Conservation (phyloP, 768 basidiomycete genomes). For the Podaxis rugospora region DNA sequence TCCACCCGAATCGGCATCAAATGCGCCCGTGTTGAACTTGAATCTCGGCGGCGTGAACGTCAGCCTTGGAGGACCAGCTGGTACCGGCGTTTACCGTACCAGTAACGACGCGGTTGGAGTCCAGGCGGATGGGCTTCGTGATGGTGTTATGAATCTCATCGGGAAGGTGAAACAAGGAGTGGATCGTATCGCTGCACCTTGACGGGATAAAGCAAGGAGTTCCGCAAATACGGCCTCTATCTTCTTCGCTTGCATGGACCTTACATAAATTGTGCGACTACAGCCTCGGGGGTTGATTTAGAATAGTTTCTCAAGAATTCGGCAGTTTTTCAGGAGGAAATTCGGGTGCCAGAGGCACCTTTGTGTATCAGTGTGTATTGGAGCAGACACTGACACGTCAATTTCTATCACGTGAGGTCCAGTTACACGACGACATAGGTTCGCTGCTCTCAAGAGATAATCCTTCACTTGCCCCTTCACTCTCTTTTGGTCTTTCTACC, state of each 20-base stretch:
- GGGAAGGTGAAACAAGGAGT: conserved; percentile 89
- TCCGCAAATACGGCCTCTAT: too few relatives aligned
- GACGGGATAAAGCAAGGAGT: conserved; percentile 8
- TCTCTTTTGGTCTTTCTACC: conserved; percentile 15
- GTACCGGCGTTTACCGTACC: conserved; percentile 82
- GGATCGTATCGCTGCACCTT: conserved; percentile 52
- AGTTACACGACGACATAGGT: conserved; percentile 8
- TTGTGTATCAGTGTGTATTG: neutral
- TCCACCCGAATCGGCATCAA: conserved; percentile 69
- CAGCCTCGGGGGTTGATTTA: neutral
- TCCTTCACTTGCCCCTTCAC: conserved; percentile 19
- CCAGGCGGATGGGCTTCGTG: conserved; percentile 84
- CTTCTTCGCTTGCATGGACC: conserved; percentile 8
- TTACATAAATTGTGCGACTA: conserved; percentile 8
- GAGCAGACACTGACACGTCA: conserved; percentile 33
- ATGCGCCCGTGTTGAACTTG: conserved; percentile 79
- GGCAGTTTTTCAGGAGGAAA: conserved; percentile 20
- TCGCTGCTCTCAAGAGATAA: conserved; percentile 1
- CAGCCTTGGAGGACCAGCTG: conserved; percentile 83
- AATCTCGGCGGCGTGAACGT: conserved; percentile 92
- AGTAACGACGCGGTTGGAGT: conserved; percentile 68
- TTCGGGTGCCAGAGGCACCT: conserved; percentile 16
- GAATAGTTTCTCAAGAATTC: neutral
- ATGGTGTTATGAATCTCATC: conserved; percentile 83
- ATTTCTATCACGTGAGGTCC: conserved; percentile 26